Evolutionary conservation across 495 filamentous ascomycete species (phyloP), one percentile per base, ranked within the genome.

Genomic region (Penicillium roqueforti): DNA sequence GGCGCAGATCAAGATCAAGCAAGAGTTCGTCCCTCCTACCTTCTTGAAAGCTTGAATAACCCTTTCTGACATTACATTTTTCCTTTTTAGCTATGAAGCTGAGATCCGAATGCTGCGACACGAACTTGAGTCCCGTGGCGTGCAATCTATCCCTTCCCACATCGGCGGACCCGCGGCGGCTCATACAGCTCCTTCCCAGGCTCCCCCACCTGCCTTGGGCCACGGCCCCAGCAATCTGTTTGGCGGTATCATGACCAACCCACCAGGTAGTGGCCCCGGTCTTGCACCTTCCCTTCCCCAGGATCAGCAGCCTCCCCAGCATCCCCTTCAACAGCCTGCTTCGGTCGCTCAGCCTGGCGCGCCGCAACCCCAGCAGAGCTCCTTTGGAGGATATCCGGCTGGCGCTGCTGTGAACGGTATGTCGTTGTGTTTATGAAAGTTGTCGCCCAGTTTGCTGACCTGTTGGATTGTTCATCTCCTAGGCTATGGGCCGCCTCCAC

Each of bases 241-340:
- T 65, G 87, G 91, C 57, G 90, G 89, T 22, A 96, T 98, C 60
- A 97, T 98, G 88, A 81, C 93, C 55, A 92, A 92, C 52, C 87
- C 86, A 70, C 87, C 85, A 65, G 85, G 83, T 62, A 91, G 91
- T 77, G 90, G 87, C 55, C 88, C 90, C 53, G 86, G 87, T 57
- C 87, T 96, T 65, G 91, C 90, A 50, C 93, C 92, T 63, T 90
- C 89, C 55, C 84, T 83, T 53, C 81, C 81, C 67, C 83, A 85
- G 65, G 79, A 81, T 66, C 80, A 80, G 65, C 78, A 80, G 63
- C 80, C 82, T 60, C 79, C 83, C 56, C 74, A 74, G 68, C 76
- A 79, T 62, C 78, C 76, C 61, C 80, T 84, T 68, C 80, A 80
- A 63, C 79, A 78, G 60, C 78, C 79, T 71, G 67, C 80, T 75